Evolutionary conservation across 1,139 yeast species (phyloP).

Genomic region (Hanseniaspora uvarum): DNA sequence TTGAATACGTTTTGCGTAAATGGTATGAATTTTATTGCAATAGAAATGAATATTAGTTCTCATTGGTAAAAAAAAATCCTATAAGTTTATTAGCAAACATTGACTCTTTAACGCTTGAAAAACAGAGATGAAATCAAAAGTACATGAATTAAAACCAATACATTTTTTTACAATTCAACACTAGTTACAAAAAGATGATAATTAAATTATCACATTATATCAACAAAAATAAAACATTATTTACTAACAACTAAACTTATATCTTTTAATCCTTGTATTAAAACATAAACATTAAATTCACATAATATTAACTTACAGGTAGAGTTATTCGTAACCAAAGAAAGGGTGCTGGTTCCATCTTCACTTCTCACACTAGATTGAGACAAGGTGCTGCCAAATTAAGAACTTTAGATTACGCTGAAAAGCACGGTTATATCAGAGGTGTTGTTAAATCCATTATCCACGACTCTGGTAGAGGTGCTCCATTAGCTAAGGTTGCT

Average conservation of each 20-base stretch:
- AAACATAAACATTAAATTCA: slow-evolving; percentile 23
- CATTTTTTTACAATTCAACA: not conserved
- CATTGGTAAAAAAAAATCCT: too few species aligned
- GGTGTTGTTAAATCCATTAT: slow-evolving; percentile 97
- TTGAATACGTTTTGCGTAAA: too few species aligned
- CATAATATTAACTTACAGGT: slow-evolving; percentile 43
- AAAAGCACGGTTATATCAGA: slow-evolving; percentile 99
- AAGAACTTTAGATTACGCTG: slow-evolving; percentile 98
- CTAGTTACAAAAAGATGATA: too few species aligned
- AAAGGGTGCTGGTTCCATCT: slow-evolving; percentile 99
- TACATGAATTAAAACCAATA: too few species aligned
- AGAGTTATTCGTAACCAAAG: slow-evolving; percentile 99
- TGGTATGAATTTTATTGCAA: too few species aligned
- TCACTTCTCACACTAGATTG: slow-evolving; percentile 99
- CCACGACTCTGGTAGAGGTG: slow-evolving; percentile 99
- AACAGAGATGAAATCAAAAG: too few species aligned
- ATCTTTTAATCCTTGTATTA: not conserved
- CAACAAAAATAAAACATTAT: slow-evolving; percentile 1
- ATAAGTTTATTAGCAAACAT: too few species aligned
- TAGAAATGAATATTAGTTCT: too few species aligned
- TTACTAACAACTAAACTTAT: slow-evolving; percentile 21
- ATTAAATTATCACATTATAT: too few species aligned
- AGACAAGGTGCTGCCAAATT: slow-evolving; percentile 99
- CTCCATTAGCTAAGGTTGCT: slow-evolving; percentile 97
- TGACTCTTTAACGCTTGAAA: too few species aligned